Base-by-base conservation (phyloP, 2,329 filamentous ascomycete species). In the Pseudogymnoascus sp. region DNA sequence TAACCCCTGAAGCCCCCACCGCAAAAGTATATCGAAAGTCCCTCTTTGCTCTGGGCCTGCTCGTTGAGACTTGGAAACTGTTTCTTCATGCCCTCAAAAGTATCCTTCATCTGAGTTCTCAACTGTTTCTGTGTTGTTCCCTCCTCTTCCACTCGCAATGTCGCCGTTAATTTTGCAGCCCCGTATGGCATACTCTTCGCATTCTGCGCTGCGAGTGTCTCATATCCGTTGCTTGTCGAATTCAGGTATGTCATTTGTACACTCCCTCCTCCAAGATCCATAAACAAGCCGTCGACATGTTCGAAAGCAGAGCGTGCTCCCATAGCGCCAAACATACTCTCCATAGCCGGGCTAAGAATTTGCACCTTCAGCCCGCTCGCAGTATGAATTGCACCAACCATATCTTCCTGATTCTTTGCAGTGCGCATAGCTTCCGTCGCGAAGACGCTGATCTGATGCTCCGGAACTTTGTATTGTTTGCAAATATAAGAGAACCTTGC, bases 1-100 rank as follows among this genome's bases (percentile, higher is more conserved):
- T 95, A 96, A 13, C 92, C 92, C 36, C 92, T 81, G 71, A 96
- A 96, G 0, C 92, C 92, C 25, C 92, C 92, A 45, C 92, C 92
- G 65, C 89, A 96, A 62, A 97, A 85, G 72, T 92, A 96, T 7
- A 96, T 78, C 35, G 88, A 84, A 62, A 92, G 79, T 4, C 82
- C 82, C 1, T 77, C 78, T 8, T 64, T 48, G 6, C 64, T 64
- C 21, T 65, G 61, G 27, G 66, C 64, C 5, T 86, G 73, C 13
- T 79, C 75, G 10, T 75, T 70, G 0, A 92, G 84, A 1, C 69
- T 68, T 3, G 81, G 76, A 64, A 84, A 86, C 39, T 69, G 73
- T 42, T 69, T 67, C 65, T 79, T 77, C 29, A 87, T 72, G n/a
- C 74, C 75, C 13, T 76, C 72, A 63, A 89, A 88, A 1, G 88